phyloP scores from a whole-genome alignment of 805 yeast genomes.

The Candida orba region DNA sequence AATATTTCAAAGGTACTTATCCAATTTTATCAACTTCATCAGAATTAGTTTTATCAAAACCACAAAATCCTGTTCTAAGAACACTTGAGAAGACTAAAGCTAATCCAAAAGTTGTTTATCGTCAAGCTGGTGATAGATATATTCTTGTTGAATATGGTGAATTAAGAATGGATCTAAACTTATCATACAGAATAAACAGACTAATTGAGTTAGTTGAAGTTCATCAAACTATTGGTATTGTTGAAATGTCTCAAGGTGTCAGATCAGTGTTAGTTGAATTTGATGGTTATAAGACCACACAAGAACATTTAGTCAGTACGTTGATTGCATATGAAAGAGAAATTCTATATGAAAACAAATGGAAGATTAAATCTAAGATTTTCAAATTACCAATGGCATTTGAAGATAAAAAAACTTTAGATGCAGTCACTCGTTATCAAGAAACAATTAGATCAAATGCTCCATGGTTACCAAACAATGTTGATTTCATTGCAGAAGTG shows the following conservation, averaged over 20 bases:
- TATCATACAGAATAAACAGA: slow-evolving; percentile 78
- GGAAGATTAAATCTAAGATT: slow-evolving; percentile 81
- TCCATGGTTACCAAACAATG: slow-evolving; percentile 97
- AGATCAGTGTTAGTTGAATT: slow-evolving; percentile 88
- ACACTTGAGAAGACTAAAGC: slow-evolving; percentile 38
- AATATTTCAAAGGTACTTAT: slow-evolving; percentile 33
- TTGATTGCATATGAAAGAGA: slow-evolving; percentile 71
- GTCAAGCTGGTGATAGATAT: slow-evolving; percentile 97
- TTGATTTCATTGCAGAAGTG: slow-evolving; percentile 87
- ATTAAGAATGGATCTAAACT: slow-evolving; percentile 74
- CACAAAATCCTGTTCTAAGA: slow-evolving; percentile 67
- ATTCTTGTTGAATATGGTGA: slow-evolving; percentile 91
- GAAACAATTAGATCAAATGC: slow-evolving; percentile 92
- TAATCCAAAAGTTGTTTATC: slow-evolving; percentile 70
- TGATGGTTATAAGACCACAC: slow-evolving; percentile 56
- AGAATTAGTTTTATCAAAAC: slow-evolving; percentile 30
- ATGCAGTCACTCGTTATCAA: slow-evolving; percentile 82
- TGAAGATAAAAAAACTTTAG: slow-evolving; percentile 84
- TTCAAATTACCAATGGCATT: slow-evolving; percentile 92
- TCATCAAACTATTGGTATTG: slow-evolving; percentile 67
- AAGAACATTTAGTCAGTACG: slow-evolving; percentile 51
- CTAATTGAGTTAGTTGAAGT: slow-evolving; percentile 65
- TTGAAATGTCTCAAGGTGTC: slow-evolving; percentile 97
- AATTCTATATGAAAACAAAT: slow-evolving; percentile 63
- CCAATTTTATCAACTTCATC: slow-evolving; percentile 25